Evolutionary conservation across 2,329 filamentous ascomycete species (phyloP).

Genomic region (Nigrospora oryzae): DNA sequence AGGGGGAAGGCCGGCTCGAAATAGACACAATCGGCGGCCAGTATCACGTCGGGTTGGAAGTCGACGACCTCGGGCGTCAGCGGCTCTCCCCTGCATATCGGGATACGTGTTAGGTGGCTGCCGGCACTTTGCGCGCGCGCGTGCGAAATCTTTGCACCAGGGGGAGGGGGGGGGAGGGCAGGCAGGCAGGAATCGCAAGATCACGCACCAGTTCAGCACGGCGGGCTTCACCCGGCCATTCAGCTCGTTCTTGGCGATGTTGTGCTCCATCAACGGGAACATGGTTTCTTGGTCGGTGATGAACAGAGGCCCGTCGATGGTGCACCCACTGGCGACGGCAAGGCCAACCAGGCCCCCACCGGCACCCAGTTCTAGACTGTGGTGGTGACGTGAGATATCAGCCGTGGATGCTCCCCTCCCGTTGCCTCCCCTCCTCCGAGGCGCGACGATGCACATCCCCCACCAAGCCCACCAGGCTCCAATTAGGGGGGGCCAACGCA

Average conservation of each 20-base stretch:
- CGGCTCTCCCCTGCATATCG: conserved; percentile 45
- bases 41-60: conserved; percentile 65
- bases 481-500: not conserved
- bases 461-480: too few species aligned
- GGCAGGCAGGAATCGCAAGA: not conserved
- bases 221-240: conserved; percentile 53
- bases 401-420: not conserved
- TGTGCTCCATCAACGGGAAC: conserved; percentile 76
- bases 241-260: conserved; percentile 75
- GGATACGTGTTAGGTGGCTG: too few species aligned
- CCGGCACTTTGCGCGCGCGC: not conserved
- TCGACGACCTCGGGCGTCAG: conserved; percentile 43
- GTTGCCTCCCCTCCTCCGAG: not conserved
- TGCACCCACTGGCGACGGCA: conserved; percentile 48
- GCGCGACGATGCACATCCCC: not conserved
- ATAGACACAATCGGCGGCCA: conserved; percentile 97
- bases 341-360: conserved; percentile 81
- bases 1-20: conserved; percentile 93
- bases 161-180: conserved; percentile 12
- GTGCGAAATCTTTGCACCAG: conserved; percentile 16
- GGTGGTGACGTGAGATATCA: conserved; percentile 4
- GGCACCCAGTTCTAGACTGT: conserved; percentile 81
- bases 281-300: conserved; percentile 87
- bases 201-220: conserved; percentile 73
- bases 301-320: conserved; percentile 49